Percentiles rank a stretch among this genome's conserved stretches.
Conservation (phyloP, 441 rosid species). For the Theobroma grandiflorum region DNA sequence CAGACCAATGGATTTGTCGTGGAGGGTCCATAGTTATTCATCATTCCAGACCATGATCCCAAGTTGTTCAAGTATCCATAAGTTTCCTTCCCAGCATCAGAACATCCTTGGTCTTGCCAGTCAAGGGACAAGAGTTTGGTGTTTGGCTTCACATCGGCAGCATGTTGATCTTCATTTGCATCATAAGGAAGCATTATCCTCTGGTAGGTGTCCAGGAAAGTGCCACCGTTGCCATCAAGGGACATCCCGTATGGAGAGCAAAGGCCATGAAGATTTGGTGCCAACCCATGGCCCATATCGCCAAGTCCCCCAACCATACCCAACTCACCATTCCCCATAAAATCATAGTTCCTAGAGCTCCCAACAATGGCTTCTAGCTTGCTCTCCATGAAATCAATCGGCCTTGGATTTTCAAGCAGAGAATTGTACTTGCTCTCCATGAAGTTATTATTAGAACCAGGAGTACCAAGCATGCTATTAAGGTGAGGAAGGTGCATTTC, state of each 20-base stretch:
- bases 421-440: slow-evolving; percentile 58
- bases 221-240: slow-evolving; percentile 50
- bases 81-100: slow-evolving; percentile 59
- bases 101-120: slow-evolving; percentile 81
- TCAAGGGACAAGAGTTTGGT: slow-evolving; percentile 76
- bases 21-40: slow-evolving; percentile 71
- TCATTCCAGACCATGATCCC: slow-evolving; percentile 84
- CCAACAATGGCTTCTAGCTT: slow-evolving; percentile 69
- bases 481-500: slow-evolving; percentile 65
- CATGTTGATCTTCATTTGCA: slow-evolving; percentile 47
- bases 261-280: slow-evolving; percentile 44
- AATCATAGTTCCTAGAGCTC: slow-evolving; percentile 61
- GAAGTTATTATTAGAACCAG: slow-evolving; percentile 47
- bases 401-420: slow-evolving; percentile 61
- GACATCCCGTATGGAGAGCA: slow-evolving; percentile 53
- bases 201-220: slow-evolving; percentile 64
- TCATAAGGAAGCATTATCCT: slow-evolving; percentile 71
- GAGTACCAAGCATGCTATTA: slow-evolving; percentile 49
- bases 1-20: slow-evolving; percentile 69
- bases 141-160: slow-evolving; percentile 79
- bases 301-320: slow-evolving; percentile 59
- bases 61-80: slow-evolving; percentile 61
- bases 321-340: slow-evolving; percentile 65
- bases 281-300: slow-evolving; percentile 41
- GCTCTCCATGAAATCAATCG: slow-evolving; percentile 77